Evolutionary conservation across 441 rosid species (phyloP).

Genomic region (Aquilaria agallochum): DNA sequence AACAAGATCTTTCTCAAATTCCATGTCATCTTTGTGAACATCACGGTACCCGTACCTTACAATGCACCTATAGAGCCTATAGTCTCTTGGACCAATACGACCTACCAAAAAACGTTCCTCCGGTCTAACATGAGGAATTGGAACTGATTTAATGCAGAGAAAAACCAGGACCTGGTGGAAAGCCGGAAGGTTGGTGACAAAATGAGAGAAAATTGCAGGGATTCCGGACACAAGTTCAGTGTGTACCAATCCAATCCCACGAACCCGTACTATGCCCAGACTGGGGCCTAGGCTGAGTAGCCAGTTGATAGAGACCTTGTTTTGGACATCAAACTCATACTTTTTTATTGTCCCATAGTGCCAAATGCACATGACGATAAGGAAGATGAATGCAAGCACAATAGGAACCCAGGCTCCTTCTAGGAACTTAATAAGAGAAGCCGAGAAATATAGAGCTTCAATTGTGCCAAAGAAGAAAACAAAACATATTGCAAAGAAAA

Average conservation of each 20-base stretch:
- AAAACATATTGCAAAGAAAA: slow-evolving; percentile 59
- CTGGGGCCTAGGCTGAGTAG: slow-evolving; percentile 71
- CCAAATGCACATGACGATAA: slow-evolving; percentile 79
- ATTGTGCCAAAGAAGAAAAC: slow-evolving; percentile 73
- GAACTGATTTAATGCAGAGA: slow-evolving; percentile 89
- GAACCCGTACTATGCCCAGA: slow-evolving; percentile 85
- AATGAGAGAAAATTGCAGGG: slow-evolving; percentile 95
- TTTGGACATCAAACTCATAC: slow-evolving; percentile 81
- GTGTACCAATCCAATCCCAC: slow-evolving; percentile 83
- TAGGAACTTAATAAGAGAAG: slow-evolving; percentile 79
- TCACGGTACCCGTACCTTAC: slow-evolving; percentile 88
- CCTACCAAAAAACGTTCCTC: slow-evolving; percentile 87
- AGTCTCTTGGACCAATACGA: slow-evolving; percentile 68
- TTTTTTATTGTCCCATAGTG: slow-evolving; percentile 77
- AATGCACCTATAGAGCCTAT: slow-evolving; percentile 79
- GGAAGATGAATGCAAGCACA: slow-evolving; percentile 71
- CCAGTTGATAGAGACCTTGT: slow-evolving; percentile 91
- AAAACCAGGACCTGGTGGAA: slow-evolving; percentile 89
- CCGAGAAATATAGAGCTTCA: slow-evolving; percentile 91
- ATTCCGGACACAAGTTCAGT: slow-evolving; percentile 90
- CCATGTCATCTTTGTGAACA: slow-evolving; percentile 79
- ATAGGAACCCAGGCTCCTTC: slow-evolving; percentile 99
- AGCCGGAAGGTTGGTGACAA: slow-evolving; percentile 95
- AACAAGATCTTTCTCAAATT: slow-evolving; percentile 87
- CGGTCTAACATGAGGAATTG: slow-evolving; percentile 84